Evolutionary conservation across 2,329 filamentous ascomycete species (phyloP), one percentile per base, ranked within the genome.

Genomic region (Aspergillus latus): DNA sequence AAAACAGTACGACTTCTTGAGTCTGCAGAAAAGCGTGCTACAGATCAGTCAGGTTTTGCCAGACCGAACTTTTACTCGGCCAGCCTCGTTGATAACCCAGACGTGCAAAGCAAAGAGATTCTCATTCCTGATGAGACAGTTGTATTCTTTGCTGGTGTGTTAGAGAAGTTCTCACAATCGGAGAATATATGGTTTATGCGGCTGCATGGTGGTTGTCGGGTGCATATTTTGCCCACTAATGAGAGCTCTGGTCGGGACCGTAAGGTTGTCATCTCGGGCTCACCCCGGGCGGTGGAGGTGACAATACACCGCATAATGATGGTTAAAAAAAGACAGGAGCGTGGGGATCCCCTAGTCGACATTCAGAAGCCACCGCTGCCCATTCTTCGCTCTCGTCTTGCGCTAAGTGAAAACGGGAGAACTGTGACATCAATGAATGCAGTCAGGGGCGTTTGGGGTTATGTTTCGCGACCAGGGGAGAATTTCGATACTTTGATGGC

Each of bases 101-200:
- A 32, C 13, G 7, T 16, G 42, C 26, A 39, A 15, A 57, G 48
- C 15, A 48, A 42, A 9, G 57, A 69, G 47, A 54, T 76, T 13
- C 49, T 67, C 29, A 37, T 76, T 3, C 66, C 70, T 2, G 73
- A 76, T 51, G 68, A 71, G 50, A 72, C 69, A 0, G 60, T 76
- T 28, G 70, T 67, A 0, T 49, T 67, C 8, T 55, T 77, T 42
- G 60, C 65, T 11, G 74, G 74, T 3, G 56, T 66, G 10, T 66
- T 64, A 5, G 61, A 66, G 3, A 62, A 64, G n/a, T 62, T 65
- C 7, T 56, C 67, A 54, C 57, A 15, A 8, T 36, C 59, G 36
- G 74, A 77, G 57, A 77, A 76, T 56, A 65, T 75, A 5, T 76
- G 68, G 68, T 67, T 67, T 54, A 60, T 72, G 5, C 57, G 61